A percentile compares a stretch with the other conserved stretches of the same genome.
phyloP scores from a whole-genome alignment of 1,284 basidiomycete genomes.

The Mycena sp. region DNA sequence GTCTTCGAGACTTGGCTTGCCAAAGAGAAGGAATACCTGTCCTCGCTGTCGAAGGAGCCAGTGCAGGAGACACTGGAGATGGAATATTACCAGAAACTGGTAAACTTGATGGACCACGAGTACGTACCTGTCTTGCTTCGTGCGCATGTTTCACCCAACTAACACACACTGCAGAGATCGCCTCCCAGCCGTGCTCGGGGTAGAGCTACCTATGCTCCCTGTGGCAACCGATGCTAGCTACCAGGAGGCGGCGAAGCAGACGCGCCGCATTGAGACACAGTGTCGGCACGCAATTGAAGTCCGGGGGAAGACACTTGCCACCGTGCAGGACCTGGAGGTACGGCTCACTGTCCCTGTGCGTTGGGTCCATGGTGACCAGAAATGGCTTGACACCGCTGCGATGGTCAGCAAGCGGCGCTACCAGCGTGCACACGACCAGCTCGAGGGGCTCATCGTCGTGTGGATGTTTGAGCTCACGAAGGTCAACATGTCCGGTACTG shows the following conservation, averaged over 20 bases:
- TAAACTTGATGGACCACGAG: conserved; percentile 18
- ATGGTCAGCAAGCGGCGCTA: conserved; percentile 32
- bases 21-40: conserved; percentile 36
- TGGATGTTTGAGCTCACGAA: conserved; percentile 38
- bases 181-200: neutral
- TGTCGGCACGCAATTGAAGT: conserved; percentile 34
- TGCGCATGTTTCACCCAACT: no score
- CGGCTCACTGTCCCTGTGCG: conserved; percentile 29
- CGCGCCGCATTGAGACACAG: conserved; percentile 25
- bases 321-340: conserved; percentile 36
- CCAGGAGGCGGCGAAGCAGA: neutral
- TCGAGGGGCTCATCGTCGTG: conserved; percentile 34
- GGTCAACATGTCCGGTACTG: conserved; percentile 29
- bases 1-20: conserved; percentile 25
- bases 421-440: conserved; percentile 33
- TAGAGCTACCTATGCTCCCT: neutral
- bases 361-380: conserved; percentile 29
- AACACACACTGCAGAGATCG: no score
- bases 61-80: conserved; percentile 37
- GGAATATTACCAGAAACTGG: conserved; percentile 36
- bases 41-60: conserved; percentile 32
- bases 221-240: neutral
- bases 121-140: neutral
- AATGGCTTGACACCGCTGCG: conserved; percentile 35
- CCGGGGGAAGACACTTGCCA: conserved; percentile 20